phyloP scores from a whole-genome alignment of 2,329 filamentous ascomycete genomes.

The Elsinoe arachidis region DNA sequence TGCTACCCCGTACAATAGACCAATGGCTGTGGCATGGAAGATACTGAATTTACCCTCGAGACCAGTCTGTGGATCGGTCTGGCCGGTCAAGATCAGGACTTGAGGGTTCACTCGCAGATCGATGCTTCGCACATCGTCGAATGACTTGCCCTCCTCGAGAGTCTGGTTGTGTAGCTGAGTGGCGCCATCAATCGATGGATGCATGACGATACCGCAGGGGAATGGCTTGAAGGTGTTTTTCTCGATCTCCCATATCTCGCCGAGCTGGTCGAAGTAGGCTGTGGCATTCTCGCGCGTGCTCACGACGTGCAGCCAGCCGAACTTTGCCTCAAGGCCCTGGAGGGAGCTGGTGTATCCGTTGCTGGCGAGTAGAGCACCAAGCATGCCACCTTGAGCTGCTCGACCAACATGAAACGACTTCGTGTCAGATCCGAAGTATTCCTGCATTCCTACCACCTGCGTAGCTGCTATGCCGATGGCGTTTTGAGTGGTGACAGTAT shows the following conservation, averaged over 20 bases:
- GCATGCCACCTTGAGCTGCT: conserved; percentile 44
- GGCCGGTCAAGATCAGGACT: conserved; percentile 46
- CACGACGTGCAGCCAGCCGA: conserved; percentile 47
- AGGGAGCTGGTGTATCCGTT: conserved; percentile 43
- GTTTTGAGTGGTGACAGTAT: conserved; percentile 35
- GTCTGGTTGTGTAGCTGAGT: conserved; percentile 39
- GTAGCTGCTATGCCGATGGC: conserved; percentile 47
- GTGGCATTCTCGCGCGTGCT: conserved; percentile 11
- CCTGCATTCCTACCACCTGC: conserved; percentile 46
- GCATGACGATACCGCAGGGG: conserved; percentile 50
- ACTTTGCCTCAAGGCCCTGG: conserved; percentile 43
- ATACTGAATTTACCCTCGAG: conserved; percentile 49
- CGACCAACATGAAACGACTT: conserved; percentile 49
- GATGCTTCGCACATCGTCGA: conserved; percentile 32
- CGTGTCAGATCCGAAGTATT: conserved; percentile 48
- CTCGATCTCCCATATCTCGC: conserved; percentile 42
- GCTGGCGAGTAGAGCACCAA: conserved; percentile 39
- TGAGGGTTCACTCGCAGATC: conserved; percentile 42
- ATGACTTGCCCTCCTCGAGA: conserved; percentile 22
- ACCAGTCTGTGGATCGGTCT: conserved; percentile 41
- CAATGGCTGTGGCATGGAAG: conserved; percentile 46
- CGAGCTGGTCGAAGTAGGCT: conserved; percentile 31
- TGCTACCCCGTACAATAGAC: conserved; percentile 43
- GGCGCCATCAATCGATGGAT: conserved; percentile 47
- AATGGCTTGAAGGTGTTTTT: conserved; percentile 50